Base-by-base conservation (phyloP, 1,284 basidiomycete species). In the Apiotrichum laibachii region DNA sequence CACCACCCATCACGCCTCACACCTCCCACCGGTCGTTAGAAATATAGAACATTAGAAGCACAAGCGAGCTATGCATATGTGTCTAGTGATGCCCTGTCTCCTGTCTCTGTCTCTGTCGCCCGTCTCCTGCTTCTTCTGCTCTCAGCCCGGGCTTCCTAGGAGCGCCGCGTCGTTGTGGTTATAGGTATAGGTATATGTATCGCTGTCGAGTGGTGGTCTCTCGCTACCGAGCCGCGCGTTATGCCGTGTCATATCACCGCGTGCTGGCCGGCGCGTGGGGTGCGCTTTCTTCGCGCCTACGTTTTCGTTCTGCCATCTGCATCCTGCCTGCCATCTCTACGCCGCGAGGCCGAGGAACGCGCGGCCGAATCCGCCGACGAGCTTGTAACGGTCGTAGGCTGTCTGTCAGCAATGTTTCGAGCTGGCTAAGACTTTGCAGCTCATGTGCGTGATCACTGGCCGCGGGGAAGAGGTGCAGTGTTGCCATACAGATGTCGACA, bases 351-450 rank as follows among this genome's bases (percentile, higher is more conserved):
- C 75, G 67, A 90, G 84, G 80, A 91, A 89, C 2, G 85, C 75
- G 70, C 80, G 84, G 18, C 85, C 83, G 45, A 89, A 75, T 11
- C 89, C 89, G 11, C 89, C 89, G 10, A 89, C 72, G 53, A 81
- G 81, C 55, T 85, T 69, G 72, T 91, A 92, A 53, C 89, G 84
- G 13, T 83, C 83, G 72, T 86, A 90, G 35, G 85, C 89, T 90
- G 69, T 12, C 39, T 33, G 50, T 53, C 39, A 56, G 50, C 45
- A 26, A 11, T 21, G 18, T 18, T 19, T 10, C n/a, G 11, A 18
- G 18, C 50, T 64, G 57, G 64, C 50, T 44, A n/a, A 57, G 58
- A 50, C 15, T 33, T 9, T 7, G 16, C 11, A 7, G 26, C 26
- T 7, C 26, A 31, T 31, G 26, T 31, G 26, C 26, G 26, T 31